Evolutionary conservation across 768 basidiomycete genomes (phyloP).

Genomic region (Obba rivulosa): DNA sequence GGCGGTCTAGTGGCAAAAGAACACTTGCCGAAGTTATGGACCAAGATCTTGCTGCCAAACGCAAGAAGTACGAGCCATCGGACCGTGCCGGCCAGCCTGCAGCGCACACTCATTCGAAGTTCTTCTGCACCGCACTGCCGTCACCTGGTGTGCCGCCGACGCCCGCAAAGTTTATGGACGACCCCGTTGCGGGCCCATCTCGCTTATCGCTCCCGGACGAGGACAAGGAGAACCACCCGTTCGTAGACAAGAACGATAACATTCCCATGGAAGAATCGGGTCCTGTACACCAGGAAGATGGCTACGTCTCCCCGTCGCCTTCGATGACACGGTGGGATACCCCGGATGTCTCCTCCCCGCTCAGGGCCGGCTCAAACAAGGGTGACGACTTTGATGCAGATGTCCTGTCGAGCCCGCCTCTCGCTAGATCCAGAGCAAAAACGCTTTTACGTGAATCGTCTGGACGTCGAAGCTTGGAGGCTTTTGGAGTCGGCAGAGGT

Average conservation of each 20-base stretch:
- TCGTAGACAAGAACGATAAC: conserved; percentile 27
- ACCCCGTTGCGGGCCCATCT: conserved; percentile 28
- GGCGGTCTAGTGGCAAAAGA: conserved; percentile 71
- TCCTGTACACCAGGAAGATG: conserved; percentile 68
- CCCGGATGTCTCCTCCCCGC: conserved; percentile 63
- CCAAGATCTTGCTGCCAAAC: conserved; percentile 48
- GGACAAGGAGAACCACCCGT: conserved; percentile 42
- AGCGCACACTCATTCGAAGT: conserved; percentile 13
- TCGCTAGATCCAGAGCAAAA: conserved; percentile 1
- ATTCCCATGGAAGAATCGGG: conserved; percentile 32
- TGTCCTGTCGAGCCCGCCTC: conserved; percentile 43
- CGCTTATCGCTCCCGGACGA: conserved; percentile 13
- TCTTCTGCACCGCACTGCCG: conserved; percentile 8
- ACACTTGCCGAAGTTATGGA: conserved; percentile 70
- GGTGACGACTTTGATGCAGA: conserved; percentile 50
- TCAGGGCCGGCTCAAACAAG: conserved; percentile 22
- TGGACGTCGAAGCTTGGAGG: background rate
- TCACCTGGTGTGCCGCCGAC: background rate
- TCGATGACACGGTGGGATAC: conserved; percentile 46
- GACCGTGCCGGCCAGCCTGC: background rate
- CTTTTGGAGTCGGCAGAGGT: conserved; percentile 3
- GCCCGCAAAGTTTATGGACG: background rate
- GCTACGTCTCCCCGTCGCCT: conserved; percentile 71
- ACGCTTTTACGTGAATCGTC: conserved; percentile 9
- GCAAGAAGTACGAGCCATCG: conserved; percentile 37